Evolutionary conservation across 306 rosid genomes (phyloP).

Genomic region (Rosa chinensis): DNA sequence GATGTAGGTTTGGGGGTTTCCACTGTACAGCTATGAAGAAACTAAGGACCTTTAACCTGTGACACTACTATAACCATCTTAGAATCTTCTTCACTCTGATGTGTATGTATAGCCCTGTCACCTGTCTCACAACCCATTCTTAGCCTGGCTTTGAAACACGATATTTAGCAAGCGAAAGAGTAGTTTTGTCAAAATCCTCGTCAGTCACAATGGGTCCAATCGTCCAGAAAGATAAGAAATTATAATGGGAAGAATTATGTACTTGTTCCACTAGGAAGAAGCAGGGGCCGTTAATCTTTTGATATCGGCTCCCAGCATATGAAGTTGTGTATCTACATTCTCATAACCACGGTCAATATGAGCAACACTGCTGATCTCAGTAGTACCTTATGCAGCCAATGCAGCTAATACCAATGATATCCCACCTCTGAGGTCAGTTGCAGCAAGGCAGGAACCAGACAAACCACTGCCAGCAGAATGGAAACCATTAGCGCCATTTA

Average conservation of each 20-base stretch:
- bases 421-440: slow-evolving; percentile 42
- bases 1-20: too few relatives aligned
- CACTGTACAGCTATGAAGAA: too few relatives aligned
- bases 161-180: background rate
- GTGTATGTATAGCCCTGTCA: background rate
- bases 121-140: background rate
- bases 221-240: too few relatives aligned
- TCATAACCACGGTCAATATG: slow-evolving; percentile 40
- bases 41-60: background rate
- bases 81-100: background rate
- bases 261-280: background rate
- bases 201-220: too few relatives aligned
- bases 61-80: background rate
- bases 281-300: slow-evolving; percentile 19
- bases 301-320: slow-evolving; percentile 29
- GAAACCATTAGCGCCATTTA: background rate
- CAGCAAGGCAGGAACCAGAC: slow-evolving; percentile 28
- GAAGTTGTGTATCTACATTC: slow-evolving; percentile 32
- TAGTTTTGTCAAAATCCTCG: background rate
- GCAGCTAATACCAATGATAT: slow-evolving; percentile 35
- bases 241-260: too few relatives aligned
- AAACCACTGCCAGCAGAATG: slow-evolving; percentile 9
- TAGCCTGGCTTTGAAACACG: background rate
- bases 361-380: slow-evolving; percentile 25
- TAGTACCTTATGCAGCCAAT: slow-evolving; percentile 34